Base-by-base conservation (phyloP, 2,329 filamentous ascomycete genomes). In the Fusarium piperis region DNA sequence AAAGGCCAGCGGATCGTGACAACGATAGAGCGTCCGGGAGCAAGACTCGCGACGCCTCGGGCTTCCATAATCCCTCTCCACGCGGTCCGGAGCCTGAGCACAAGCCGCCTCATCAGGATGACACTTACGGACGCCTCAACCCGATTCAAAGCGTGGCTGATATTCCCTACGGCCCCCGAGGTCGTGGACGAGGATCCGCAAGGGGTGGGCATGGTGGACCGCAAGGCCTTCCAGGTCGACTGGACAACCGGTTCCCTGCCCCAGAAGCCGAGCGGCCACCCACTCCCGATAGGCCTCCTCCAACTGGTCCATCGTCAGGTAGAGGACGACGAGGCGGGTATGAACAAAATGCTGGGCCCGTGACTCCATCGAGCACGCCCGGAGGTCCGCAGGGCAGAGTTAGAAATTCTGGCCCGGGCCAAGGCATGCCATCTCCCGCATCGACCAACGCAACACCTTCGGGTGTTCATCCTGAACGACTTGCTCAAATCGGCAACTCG, bases 121-220 rank as follows among this genome's bases (percentile, higher is more conserved):
- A 88, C 16, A 89, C 88, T 62, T 91, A 91, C 73, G 90, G 90
- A 30, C 87, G 90, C 3, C 82, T 92, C 53, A 91, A 89, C 68
- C 81, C 86, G 2, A 84, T 86, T 56, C 82, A 85, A 55, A 82
- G 83, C 26, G 78, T 83, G 33, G 74, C 84, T 78, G 79, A 82
- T 28, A 84, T 87, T 41, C 89, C 89, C 4, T 86, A 86, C n/a
- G 89, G 88, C 2, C 88, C 89, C 16, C 84, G 85, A 57, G 86
- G 83, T 70, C 86, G 84, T 74, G 87, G 84, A 64, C 82, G 81
- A 66, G 84, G 81, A 72, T 79, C 80, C 51, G 76, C 79, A 48
- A 83, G 85, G 75, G 78, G 81, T 44, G 72, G 76, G 26, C 74
- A 80, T 71, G 76, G 78, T 55, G 65, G 77, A 33, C 67, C 77